Evolutionary conservation across 768 basidiomycete genomes (phyloP), one percentile per base, ranked within the genome.

Genomic region (Inosperma sp.): DNA sequence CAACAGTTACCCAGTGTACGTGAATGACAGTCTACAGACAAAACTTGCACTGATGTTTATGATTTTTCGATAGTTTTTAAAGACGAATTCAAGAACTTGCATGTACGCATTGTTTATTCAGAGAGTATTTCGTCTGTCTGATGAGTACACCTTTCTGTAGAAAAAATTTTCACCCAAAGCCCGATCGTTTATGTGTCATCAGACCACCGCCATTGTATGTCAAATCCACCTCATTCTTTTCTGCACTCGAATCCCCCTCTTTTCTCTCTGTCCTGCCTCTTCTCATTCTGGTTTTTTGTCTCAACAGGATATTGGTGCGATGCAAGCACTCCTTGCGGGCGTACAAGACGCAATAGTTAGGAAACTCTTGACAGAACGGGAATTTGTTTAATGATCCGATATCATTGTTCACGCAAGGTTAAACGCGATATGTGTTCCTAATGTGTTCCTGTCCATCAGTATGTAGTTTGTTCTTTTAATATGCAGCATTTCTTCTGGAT

Each of bases 191-290:
- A 79, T 83, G 56, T 82, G 78, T 54, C 79, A 87, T 57, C 80
- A 84, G 58, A 86, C 84, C 0, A 83, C 83, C 31, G 85, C 84
- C 4, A 79, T 86, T 37, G 84, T 84, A 59, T 45, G 82, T 76
- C 4, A 14, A 23, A 7, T 48, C 43, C 44, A 12, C 17, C 9
- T 22, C 9, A 4, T 14, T 34, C 21, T 19, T 30, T 21, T 13
- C 13, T 10, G 10, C 1, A 12, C 25, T 12, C n/a, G 9, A 21
- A 6, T 26, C 1, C 34, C 13, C 17, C n/a, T 26, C 17, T 25
- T 39, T 31, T 45, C 23, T 17, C 13, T 29, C 41, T 33, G 14
- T 25, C 7, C 26, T 33, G 35, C 29, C 2, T 37, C n/a, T 5
- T 23, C 14, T 30, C 14, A 5, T 23, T 21, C n/a, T 12, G n/a